Evolutionary conservation across 768 basidiomycete genomes (phyloP).

Genomic region (Thelephora aurantiotincta): DNA sequence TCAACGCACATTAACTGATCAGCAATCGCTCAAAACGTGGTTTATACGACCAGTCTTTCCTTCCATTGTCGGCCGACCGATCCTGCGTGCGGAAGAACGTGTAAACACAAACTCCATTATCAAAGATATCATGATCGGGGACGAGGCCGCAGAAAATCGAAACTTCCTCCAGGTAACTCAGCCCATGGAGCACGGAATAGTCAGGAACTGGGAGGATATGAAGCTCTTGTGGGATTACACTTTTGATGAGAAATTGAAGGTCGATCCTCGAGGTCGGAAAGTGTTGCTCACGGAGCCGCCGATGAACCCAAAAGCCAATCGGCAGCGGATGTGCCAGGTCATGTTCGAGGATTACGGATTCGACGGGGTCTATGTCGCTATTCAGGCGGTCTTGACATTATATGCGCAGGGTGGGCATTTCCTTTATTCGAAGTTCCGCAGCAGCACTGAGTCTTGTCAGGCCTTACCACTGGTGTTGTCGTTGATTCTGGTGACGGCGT

Average conservation of each 20-base stretch:
- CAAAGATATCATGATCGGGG: slow-evolving; percentile 97
- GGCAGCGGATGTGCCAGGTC: slow-evolving; percentile 90
- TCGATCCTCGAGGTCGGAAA: slow-evolving; percentile 79
- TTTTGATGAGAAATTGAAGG: slow-evolving; percentile 86
- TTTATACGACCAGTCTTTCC: slow-evolving; percentile 61
- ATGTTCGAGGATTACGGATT: slow-evolving; percentile 99
- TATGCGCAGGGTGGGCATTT: slow-evolving; percentile 85
- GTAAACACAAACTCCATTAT: slow-evolving; percentile 64
- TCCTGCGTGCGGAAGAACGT: slow-evolving; percentile 94
- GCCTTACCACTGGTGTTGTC: slow-evolving; percentile 95
- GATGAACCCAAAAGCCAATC: slow-evolving; percentile 93
- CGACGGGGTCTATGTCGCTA: slow-evolving; percentile 90
- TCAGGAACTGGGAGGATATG: slow-evolving; percentile 99
- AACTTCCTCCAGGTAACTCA: slow-evolving; percentile 95
- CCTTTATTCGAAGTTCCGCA: neutral
- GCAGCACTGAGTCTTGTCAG: slow-evolving; percentile 25
- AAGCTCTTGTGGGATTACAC: slow-evolving; percentile 97
- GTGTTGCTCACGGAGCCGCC: slow-evolving; percentile 94
- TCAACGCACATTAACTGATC: neutral
- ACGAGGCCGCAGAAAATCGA: slow-evolving; percentile 88
- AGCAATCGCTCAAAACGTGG: neutral
- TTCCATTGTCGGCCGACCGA: slow-evolving; percentile 92
- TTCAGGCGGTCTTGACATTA: slow-evolving; percentile 94
- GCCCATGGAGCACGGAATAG: slow-evolving; percentile 98
- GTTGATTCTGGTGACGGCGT: slow-evolving; percentile 99